These are phyloP conservation scores for Quercus aquifolioides DNA, from an alignment of 306 rosid genomes.

Conservation along the genomic window DNA sequence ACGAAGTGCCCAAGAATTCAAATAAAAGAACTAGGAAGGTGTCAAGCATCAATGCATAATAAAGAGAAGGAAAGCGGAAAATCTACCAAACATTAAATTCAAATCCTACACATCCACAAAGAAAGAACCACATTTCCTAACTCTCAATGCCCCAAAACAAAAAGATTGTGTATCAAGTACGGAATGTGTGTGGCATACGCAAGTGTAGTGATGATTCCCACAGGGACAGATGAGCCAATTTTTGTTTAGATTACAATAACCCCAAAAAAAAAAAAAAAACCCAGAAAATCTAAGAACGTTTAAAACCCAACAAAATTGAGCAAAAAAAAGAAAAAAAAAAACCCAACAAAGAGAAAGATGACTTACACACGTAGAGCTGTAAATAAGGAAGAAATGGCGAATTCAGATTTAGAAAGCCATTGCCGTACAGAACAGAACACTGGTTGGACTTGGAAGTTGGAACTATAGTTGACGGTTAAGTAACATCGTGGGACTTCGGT, in stretches of 20 bases:
- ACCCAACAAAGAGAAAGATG: neutral
- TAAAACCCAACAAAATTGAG: neutral
- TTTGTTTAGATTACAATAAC: too few species aligned
- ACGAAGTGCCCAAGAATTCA: neutral
- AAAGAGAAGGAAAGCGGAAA: neutral
- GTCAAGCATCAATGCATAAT: too few species aligned
- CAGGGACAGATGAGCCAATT: too few species aligned
- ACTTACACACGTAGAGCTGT: neutral
- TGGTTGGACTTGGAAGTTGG: too few species aligned
- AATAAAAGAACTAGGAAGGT: neutral
- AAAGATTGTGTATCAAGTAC: too few species aligned
- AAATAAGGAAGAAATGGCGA: neutral
- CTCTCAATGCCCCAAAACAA: too few species aligned
- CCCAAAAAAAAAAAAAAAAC: too few species aligned
- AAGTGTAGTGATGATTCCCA: too few species aligned
- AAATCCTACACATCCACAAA: neutral
- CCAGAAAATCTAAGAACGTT: neutral
- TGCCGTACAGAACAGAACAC: neutral
- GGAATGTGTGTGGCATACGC: too few species aligned
- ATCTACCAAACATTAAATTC: neutral
- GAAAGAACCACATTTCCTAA: too few species aligned
- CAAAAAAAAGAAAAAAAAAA: too few species aligned
- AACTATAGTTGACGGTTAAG: neutral
- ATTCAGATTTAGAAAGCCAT: neutral
- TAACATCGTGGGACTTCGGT: neutral